These are phyloP conservation scores for Mycena haematopus DNA, from an alignment of 768 basidiomycete species.

Conservation along the genomic window DNA sequence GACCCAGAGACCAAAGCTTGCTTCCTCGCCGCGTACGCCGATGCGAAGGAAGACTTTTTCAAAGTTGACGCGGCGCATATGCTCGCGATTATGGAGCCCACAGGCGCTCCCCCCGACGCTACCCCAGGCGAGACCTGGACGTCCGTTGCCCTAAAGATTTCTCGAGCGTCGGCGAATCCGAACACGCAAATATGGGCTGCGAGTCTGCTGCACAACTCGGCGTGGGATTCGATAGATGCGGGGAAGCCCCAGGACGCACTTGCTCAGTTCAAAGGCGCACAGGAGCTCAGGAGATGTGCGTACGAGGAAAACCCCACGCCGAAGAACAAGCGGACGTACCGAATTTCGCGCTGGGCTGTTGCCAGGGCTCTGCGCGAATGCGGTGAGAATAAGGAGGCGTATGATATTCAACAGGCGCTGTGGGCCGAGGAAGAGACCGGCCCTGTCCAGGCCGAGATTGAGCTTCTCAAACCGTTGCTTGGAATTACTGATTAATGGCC, in stretches of 20 bases:
- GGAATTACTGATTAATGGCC: background rate
- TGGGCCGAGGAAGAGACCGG: constrained; percentile 17
- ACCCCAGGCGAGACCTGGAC: constrained; percentile 16
- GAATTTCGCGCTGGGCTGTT: constrained; percentile 23
- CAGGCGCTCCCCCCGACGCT: constrained; percentile 2
- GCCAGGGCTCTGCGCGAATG: constrained; percentile 22
- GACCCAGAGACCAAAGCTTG: constrained; percentile 24
- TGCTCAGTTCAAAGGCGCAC: constrained; percentile 18
- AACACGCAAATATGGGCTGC: constrained; percentile 22
- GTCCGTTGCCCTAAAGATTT: constrained; percentile 13
- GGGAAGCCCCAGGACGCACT: constrained; percentile 19
- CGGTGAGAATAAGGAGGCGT: constrained; percentile 20
- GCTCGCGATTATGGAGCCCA: constrained; percentile 24
- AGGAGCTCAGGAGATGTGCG: constrained; percentile 16
- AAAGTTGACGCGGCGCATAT: constrained; percentile 28
- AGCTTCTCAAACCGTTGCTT: constrained; percentile 15
- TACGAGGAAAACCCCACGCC: constrained; percentile 9
- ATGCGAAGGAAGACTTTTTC: constrained; percentile 24
- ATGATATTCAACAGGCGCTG: constrained; percentile 18
- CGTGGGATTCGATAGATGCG: constrained; percentile 21
- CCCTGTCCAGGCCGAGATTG: constrained; percentile 20
- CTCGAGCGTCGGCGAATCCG: constrained; percentile 8
- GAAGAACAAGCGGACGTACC: constrained; percentile 12
- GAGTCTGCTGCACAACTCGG: constrained; percentile 23
- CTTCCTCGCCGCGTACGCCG: constrained; percentile 27